phyloP scores from a whole-genome alignment of 805 yeast species.

The Sugiyamaella mastotermitis region DNA sequence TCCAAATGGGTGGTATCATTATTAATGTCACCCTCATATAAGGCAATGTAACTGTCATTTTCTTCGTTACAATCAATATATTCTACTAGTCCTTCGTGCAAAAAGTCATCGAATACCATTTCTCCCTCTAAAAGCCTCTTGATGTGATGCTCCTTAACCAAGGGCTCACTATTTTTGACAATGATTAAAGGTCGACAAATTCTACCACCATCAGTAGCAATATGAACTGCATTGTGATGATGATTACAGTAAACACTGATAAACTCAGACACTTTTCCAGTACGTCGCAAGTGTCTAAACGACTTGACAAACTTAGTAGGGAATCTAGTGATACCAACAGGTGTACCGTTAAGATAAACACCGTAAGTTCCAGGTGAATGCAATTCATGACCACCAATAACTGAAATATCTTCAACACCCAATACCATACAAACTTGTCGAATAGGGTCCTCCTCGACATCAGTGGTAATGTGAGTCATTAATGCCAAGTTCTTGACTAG shows the following conservation, averaged over 20 bases:
- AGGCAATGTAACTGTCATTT: constrained; percentile 87
- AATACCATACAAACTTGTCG: constrained; percentile 66
- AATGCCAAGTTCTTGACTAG: constrained; percentile 92
- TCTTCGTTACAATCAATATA: constrained; percentile 97
- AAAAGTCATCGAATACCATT: constrained; percentile 86
- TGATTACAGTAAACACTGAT: constrained; percentile 84
- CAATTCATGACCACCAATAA: constrained; percentile 75
- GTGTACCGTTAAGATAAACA: constrained; percentile 88
- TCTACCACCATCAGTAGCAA: constrained; percentile 98
- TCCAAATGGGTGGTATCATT: constrained; percentile 77
- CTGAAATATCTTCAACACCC: constrained; percentile 83
- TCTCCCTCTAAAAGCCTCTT: constrained; percentile 55
- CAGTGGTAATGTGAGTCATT: constrained; percentile 98
- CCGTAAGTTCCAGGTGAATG: constrained; percentile 77
- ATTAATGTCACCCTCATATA: constrained; percentile 65
- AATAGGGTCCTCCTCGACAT: constrained; percentile 91
- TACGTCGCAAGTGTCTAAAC: constrained; percentile 76
- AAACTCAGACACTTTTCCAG: constrained; percentile 82
- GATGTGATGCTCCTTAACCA: constrained; percentile 69
- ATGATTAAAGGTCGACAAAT: constrained; percentile 95
- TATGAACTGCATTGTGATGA: constrained; percentile 90
- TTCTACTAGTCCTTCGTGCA: constrained; percentile 81
- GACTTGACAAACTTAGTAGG: constrained; percentile 75
- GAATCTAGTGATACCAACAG: constrained; percentile 82
- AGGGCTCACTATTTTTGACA: constrained; percentile 64